These are phyloP conservation scores for Mycosphaerella sp. DNA, from an alignment of 2,329 filamentous ascomycete genomes.

Conservation along the genomic window DNA sequence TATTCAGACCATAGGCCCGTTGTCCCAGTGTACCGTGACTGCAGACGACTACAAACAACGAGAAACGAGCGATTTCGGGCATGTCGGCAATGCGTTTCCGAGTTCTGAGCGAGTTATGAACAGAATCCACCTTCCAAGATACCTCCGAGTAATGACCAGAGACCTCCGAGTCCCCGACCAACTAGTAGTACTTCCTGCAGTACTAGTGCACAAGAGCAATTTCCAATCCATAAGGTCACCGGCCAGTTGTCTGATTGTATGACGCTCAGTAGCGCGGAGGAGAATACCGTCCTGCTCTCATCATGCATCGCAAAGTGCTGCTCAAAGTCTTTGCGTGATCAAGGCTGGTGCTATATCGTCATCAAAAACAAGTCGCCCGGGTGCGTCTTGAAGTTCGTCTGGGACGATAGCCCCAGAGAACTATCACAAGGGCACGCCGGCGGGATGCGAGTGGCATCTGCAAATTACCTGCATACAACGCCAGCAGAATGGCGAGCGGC, in stretches of 20 bases:
- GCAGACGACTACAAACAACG: neutral
- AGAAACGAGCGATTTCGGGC: neutral
- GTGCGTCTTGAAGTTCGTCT: neutral
- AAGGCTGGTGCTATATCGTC: neutral
- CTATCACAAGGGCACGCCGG: neutral
- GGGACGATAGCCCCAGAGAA: too few species aligned
- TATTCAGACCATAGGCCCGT: too few species aligned
- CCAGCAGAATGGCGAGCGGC: conserved; percentile 30
- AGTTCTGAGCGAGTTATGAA: neutral
- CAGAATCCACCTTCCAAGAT: too few species aligned
- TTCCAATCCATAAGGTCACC: too few species aligned
- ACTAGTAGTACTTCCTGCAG: too few species aligned
- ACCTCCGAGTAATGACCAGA: too few species aligned
- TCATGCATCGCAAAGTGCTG: too few species aligned
- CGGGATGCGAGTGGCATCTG: conserved; percentile 9
- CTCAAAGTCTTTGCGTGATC: neutral
- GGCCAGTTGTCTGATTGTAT: too few species aligned
- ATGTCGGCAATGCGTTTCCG: neutral
- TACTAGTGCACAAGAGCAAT: too few species aligned
- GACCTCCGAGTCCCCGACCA: too few species aligned
- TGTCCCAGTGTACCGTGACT: neutral
- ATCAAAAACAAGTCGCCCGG: neutral
- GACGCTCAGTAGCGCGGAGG: too few species aligned
- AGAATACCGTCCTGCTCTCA: too few species aligned
- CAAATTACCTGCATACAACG: conserved; percentile 22